These are phyloP conservation scores for Coemansia sp. DNA, from an alignment of 192 early-diverging fungal genomes.

Conservation along the genomic window DNA sequence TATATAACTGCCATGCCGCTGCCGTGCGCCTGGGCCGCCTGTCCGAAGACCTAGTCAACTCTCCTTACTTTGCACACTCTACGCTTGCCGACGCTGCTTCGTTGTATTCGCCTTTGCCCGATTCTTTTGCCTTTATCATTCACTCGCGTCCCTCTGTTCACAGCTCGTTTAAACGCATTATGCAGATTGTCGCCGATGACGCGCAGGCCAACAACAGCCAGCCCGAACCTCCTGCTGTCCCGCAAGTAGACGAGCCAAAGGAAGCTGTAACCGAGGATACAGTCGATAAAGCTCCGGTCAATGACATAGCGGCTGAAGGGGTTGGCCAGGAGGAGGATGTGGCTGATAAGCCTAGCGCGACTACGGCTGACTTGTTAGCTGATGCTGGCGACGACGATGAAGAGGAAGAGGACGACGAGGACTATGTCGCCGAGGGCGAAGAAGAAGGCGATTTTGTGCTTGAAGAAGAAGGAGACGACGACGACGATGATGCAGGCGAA, in stretches of 20 bases:
- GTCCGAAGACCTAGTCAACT: slow-evolving; percentile 35
- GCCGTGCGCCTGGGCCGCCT: slow-evolving; percentile 25
- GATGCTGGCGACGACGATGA: slow-evolving; percentile 14
- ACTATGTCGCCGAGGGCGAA: slow-evolving; percentile 39
- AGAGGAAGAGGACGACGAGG: slow-evolving; percentile 30
- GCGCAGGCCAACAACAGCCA: not conserved
- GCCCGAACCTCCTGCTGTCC: not conserved
- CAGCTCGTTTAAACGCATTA: slow-evolving; percentile 24
- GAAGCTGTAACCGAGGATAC: not conserved
- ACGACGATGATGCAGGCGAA: slow-evolving; percentile 10
- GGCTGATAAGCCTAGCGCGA: not conserved
- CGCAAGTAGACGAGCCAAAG: not conserved
- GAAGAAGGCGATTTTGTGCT: slow-evolving; percentile 36
- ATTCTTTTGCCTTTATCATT: slow-evolving; percentile 41
- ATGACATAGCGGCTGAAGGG: not conserved
- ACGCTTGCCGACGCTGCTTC: not conserved
- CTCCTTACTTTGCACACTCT: slow-evolving; percentile 26
- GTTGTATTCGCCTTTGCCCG: slow-evolving; percentile 16
- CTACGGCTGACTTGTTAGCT: slow-evolving; percentile 22
- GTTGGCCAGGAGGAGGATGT: not conserved
- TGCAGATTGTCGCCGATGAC: slow-evolving; percentile 31
- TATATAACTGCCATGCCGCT: slow-evolving; percentile 49
- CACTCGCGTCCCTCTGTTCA: slow-evolving; percentile 26
- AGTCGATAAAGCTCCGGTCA: not conserved
- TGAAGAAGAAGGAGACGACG: slow-evolving; percentile 19